These are phyloP conservation scores for Castanospermum australe DNA, from an alignment of 306 rosid species.

Conservation along the genomic window DNA sequence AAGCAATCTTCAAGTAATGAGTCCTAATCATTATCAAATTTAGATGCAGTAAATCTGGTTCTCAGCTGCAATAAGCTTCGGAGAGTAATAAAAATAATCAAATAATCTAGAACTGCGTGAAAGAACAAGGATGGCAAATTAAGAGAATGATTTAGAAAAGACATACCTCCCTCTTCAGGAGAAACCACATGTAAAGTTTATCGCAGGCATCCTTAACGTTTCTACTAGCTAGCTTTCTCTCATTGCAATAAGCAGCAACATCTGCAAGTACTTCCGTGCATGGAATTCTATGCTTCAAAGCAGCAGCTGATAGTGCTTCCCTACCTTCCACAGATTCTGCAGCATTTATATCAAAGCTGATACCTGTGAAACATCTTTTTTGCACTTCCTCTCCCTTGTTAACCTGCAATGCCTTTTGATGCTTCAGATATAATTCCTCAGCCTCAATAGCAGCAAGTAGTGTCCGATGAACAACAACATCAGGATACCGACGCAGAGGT, in stretches of 20 bases:
- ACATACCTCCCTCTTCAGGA: constrained; percentile 66
- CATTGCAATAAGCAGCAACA: constrained; percentile 74
- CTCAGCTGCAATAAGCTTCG: background rate
- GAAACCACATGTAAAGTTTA: constrained; percentile 73
- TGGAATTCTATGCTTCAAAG: constrained; percentile 68
- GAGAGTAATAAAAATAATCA: background rate
- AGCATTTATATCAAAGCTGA: constrained; percentile 60
- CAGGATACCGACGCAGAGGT: constrained; percentile 91
- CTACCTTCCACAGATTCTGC: constrained; percentile 67
- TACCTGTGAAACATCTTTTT: constrained; percentile 70
- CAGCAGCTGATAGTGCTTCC: constrained; percentile 70
- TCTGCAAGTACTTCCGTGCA: constrained; percentile 45
- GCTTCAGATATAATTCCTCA: constrained; percentile 63
- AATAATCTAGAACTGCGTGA: background rate
- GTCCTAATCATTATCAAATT: background rate
- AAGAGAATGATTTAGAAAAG: background rate
- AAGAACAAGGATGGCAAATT: background rate
- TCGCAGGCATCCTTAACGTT: constrained; percentile 79
- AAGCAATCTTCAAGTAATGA: background rate
- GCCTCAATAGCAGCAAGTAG: constrained; percentile 84
- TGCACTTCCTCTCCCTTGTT: constrained; percentile 28
- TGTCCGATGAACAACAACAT: constrained; percentile 83
- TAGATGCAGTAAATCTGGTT: background rate
- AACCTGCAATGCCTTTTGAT: constrained; percentile 27
- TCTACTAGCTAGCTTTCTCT: constrained; percentile 73